A percentile compares a stretch with the other conserved stretches of the same genome.
Conservation (phyloP, 1,284 basidiomycete genomes). For the Gomphus bonarii region DNA sequence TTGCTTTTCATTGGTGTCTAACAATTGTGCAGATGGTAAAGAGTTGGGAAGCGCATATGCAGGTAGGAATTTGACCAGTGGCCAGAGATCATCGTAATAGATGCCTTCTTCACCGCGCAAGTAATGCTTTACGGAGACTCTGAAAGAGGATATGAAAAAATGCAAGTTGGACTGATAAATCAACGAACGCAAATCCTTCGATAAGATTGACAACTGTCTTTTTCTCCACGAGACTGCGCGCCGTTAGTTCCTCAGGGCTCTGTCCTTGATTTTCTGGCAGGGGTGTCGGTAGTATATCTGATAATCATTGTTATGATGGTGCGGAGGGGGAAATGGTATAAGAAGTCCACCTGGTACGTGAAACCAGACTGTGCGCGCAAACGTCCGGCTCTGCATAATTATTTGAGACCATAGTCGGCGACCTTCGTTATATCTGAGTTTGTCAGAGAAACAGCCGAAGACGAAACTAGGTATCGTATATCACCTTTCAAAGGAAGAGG, state of each 20-base stretch:
- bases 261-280: constrained; percentile 19
- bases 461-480: background rate
- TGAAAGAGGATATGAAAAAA: constrained; percentile 3
- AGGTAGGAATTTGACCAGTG: constrained; percentile 59
- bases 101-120: constrained; percentile 57
- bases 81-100: constrained; percentile 52
- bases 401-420: constrained; percentile 61
- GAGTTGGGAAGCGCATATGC: constrained; percentile 49
- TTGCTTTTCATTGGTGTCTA: background rate
- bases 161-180: background rate
- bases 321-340: too few relatives aligned
- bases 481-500: constrained; percentile 61
- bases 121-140: constrained; percentile 43
- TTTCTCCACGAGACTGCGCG: constrained; percentile 54
- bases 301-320: background rate
- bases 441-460: background rate
- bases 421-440: constrained; percentile 51
- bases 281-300: constrained; percentile 14
- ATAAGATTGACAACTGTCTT: constrained; percentile 51
- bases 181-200: constrained; percentile 33
- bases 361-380: constrained; percentile 53
- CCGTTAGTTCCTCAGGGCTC: constrained; percentile 29
- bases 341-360: constrained; percentile 41
- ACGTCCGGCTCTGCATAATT: constrained; percentile 44
- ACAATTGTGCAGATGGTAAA: constrained; percentile 27